phyloP scores from a whole-genome alignment of 257 asterid species.

The Verbascum thapsus region DNA sequence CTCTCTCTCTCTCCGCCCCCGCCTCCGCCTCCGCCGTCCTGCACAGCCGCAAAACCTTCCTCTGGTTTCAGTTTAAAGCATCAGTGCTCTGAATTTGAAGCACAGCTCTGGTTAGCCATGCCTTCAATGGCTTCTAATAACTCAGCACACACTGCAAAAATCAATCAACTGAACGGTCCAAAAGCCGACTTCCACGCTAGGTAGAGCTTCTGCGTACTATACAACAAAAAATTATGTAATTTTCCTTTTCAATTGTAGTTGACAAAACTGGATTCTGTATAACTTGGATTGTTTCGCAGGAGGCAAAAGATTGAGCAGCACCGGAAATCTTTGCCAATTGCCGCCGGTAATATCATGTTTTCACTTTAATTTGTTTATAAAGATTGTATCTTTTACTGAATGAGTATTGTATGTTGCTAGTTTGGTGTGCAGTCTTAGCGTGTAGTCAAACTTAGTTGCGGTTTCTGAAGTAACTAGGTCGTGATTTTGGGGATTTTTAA shows the following conservation, averaged over 20 bases:
- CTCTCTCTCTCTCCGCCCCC: too few species aligned
- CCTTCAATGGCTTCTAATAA: constrained; percentile 65
- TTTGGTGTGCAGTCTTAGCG: constrained; percentile 2
- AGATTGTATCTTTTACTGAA: neutral
- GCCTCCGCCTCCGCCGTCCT: too few species aligned
- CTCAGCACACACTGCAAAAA: constrained; percentile 29
- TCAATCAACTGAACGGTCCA: constrained; percentile 40
- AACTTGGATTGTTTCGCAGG: constrained; percentile 41
- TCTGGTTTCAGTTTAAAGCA: neutral
- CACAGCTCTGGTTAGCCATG: constrained; percentile 41
- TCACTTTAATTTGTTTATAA: neutral
- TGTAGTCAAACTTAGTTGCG: constrained; percentile 11
- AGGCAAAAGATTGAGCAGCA: constrained; percentile 65
- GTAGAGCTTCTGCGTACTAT: constrained; percentile 25
- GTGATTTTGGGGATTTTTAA: neutral
- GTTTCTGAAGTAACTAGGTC: neutral
- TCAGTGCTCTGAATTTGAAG: too few species aligned
- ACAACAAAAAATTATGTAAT: neutral
- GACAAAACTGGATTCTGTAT: constrained; percentile 2
- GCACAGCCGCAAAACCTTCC: too few species aligned
- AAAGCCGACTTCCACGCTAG: constrained; percentile 47
- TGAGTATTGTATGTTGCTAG: neutral
- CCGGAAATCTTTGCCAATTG: constrained; percentile 76
- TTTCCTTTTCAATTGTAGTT: constrained; percentile 3
- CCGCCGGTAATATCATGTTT: constrained; percentile 50